phyloP scores from a whole-genome alignment of 2,329 filamentous ascomycete species.

The Fusarium sp. region DNA sequence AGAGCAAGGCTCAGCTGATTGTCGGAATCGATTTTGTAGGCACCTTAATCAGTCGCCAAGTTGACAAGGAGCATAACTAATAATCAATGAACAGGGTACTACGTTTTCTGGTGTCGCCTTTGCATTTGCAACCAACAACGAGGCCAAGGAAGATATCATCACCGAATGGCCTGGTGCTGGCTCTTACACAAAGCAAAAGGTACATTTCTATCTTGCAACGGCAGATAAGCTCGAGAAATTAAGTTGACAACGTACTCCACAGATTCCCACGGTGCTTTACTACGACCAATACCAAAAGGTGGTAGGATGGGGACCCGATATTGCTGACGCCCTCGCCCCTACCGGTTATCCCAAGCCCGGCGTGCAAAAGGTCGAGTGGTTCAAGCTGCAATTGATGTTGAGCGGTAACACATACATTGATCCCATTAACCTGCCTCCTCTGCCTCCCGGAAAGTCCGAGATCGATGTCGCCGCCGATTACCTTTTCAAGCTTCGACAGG shows the following conservation, averaged over 20 bases:
- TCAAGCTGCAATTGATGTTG: conserved; percentile 98
- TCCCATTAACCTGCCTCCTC: conserved; percentile 96
- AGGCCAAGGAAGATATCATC: conserved; percentile 98
- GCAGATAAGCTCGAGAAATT: not conserved
- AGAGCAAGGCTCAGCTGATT: conserved; percentile 96
- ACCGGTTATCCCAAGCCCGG: conserved; percentile 98
- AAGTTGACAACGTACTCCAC: conserved; percentile 28
- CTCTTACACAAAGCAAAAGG: conserved; percentile 99
- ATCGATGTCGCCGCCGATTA: conserved; percentile 99
- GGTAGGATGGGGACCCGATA: conserved; percentile 99
- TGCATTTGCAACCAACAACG: conserved; percentile 96
- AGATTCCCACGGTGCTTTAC: conserved; percentile 99
- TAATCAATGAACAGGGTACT: conserved; percentile 73
- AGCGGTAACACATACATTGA: conserved; percentile 99
- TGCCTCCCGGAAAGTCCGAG: conserved; percentile 97
- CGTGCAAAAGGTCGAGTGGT: conserved; percentile 99
- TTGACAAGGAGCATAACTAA: conserved; percentile 23
- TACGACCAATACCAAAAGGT: conserved; percentile 99
- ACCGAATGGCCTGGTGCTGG: conserved; percentile 98
- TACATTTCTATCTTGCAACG: conserved; percentile 52
- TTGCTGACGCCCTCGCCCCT: conserved; percentile 93
- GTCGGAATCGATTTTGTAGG: conserved; percentile 98
- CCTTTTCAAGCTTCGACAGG: conserved; percentile 96
- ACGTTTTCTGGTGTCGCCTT: conserved; percentile 98
- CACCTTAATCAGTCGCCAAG: conserved; percentile 2